Evolutionary conservation across 2,329 filamentous ascomycete species (phyloP).

Genomic region (Neopestalotiopsis clavispora): DNA sequence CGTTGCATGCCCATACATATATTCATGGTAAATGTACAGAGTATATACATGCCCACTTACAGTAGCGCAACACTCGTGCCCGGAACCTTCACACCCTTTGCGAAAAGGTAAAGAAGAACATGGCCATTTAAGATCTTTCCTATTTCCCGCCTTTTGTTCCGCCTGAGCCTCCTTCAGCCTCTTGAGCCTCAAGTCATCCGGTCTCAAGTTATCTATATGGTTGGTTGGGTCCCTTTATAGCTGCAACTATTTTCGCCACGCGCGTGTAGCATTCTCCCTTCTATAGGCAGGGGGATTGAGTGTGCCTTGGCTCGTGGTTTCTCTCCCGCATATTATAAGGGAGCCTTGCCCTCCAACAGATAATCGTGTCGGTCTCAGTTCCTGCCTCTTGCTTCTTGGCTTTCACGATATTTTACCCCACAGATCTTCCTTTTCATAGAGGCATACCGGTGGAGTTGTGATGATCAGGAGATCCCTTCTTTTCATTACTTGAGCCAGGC

Average conservation of each 20-base stretch:
- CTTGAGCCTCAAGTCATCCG: conserved; percentile 2
- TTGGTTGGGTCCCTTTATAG: neutral
- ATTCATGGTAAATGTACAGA: neutral
- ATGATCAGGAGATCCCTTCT: neutral
- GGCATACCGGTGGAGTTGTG: neutral
- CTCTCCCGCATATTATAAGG: neutral
- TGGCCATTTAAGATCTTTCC: neutral
- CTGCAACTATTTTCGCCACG: conserved; percentile 4
- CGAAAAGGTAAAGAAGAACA: neutral
- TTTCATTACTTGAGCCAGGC: neutral
- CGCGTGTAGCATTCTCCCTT: neutral
- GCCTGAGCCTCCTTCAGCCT: conserved; percentile 1
- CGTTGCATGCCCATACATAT: neutral
- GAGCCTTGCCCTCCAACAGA: neutral
- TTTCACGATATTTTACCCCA: neutral
- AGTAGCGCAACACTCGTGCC: too few species aligned
- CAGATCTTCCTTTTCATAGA: neutral
- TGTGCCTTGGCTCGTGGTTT: neutral
- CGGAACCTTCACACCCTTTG: neutral
- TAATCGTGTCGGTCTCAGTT: neutral
- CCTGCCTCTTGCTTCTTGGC: neutral
- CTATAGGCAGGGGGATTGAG: neutral
- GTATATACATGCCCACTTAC: too few species aligned
- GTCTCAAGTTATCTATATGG: neutral
- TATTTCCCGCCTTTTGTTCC: neutral